Base-by-base conservation (phyloP, 129 eudicot species). In the Erigeron canadensis region DNA sequence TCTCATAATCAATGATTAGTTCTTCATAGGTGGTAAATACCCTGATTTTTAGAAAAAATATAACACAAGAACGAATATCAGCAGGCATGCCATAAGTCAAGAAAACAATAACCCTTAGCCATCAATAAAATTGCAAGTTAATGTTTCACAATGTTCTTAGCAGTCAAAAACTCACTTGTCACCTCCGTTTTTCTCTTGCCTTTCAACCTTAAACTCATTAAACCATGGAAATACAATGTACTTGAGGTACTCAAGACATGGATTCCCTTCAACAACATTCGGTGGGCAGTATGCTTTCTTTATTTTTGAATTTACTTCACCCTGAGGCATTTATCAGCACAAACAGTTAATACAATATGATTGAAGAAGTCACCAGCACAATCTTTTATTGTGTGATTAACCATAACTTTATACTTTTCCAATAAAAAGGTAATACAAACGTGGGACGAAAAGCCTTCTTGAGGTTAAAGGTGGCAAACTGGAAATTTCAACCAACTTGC, bases 201-300 rank as follows among this genome's bases (percentile, higher is more conserved):
- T 82, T 71, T 83, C 92, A 50, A 92, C 82, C 63, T 71, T 84
- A 71, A 92, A 85, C 76, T 85, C 89, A 12, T 84, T 79, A 74
- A 85, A 83, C 96, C 91, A 89, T 55, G 98, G 98, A 55, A 89
- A 83, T 64, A 86, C 60, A 12, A 92, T 78, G 81, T 86, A 89
- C 66, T 89, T 86, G 42, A 89, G 42, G 79, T 92, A 92, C 74
- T 89, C 96, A 40, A 92, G 69, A 55, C 96, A 92, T 16, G 96
- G 98, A 56, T 92, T 92, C 50, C 86, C 90, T 42, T 75, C 76
- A 54, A 89, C 85, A 2, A 85, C 44, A 41, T 79, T 75, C 10
- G 98, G 96, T 17, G 98, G 98, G 74, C 98, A 92, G 80, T 84
- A 89, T 7, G 98, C 96, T 66, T 86, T 92, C 81, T 92, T 87